phyloP scores from a whole-genome alignment of 1,284 basidiomycete species.

The Ustanciosporium gigantosporum region DNA sequence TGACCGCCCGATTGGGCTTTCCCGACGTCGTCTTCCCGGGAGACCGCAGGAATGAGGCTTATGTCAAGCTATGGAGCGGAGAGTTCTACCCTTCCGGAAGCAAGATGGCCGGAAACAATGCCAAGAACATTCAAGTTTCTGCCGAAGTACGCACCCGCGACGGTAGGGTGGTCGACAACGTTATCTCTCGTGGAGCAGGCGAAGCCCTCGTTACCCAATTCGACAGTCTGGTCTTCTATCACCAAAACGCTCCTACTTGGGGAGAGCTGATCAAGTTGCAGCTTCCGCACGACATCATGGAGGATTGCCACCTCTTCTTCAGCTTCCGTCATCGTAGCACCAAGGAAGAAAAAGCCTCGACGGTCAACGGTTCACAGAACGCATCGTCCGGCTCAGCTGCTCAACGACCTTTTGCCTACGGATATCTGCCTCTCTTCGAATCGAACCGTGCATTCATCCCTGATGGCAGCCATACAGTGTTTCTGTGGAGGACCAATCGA shows the following conservation, averaged over 20 bases:
- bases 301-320: conserved; percentile 89
- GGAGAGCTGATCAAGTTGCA: conserved; percentile 88
- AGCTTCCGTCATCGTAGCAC: conserved; percentile 81
- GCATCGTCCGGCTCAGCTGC: neutral
- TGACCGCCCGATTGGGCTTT: conserved; percentile 88
- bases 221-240: conserved; percentile 75
- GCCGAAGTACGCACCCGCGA: conserved; percentile 81
- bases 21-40: conserved; percentile 95
- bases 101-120: conserved; percentile 46
- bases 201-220: conserved; percentile 79
- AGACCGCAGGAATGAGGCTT: conserved; percentile 87
- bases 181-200: conserved; percentile 81
- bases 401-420: conserved; percentile 78
- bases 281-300: conserved; percentile 72
- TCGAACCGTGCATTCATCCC: conserved; percentile 79
- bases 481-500: conserved; percentile 50
- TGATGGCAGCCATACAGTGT: conserved; percentile 83
- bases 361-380: conserved; percentile 8
- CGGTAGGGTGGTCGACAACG: conserved; percentile 74
- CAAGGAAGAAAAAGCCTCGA: conserved; percentile 50
- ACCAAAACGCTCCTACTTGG: conserved; percentile 72
- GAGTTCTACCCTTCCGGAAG: conserved; percentile 49
- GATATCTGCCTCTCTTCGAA: conserved; percentile 84
- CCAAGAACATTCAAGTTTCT: conserved; percentile 79
- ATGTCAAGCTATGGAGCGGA: conserved; percentile 69